Evolutionary conservation across 129 eudicot genomes (phyloP).

Genomic region (Heracleum sosnowskyi): DNA sequence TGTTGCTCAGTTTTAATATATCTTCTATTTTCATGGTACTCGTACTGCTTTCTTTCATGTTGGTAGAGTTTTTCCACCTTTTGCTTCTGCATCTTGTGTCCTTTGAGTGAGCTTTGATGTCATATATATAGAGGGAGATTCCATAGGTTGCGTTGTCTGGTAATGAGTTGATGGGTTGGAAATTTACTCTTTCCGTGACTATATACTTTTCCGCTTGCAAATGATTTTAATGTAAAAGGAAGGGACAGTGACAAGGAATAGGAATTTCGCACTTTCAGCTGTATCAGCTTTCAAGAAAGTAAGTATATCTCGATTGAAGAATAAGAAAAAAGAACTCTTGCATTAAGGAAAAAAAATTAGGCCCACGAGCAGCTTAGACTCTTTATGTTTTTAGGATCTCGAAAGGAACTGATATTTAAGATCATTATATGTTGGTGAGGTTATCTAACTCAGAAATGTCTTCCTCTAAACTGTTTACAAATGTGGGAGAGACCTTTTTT

Average conservation of each 20-base stretch:
- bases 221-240: not conserved
- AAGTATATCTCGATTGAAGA: not conserved
- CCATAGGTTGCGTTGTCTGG: not conserved
- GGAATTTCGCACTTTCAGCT: not conserved
- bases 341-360: not conserved
- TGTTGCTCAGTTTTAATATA: not conserved
- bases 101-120: not conserved
- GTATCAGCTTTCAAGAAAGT: not conserved
- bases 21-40: not conserved
- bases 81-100: not conserved
- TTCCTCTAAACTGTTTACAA: not conserved
- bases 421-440: not conserved
- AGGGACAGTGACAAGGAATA: not conserved
- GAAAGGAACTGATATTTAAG: not conserved
- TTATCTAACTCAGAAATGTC: not conserved
- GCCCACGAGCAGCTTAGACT: not conserved
- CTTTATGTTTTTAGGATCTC: not conserved
- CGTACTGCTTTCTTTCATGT: not conserved
- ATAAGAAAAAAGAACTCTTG: not conserved
- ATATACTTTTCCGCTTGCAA: not conserved
- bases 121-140: not conserved
- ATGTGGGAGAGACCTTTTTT: not conserved
- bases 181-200: not conserved
- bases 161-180: not conserved
- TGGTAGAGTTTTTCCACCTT: not conserved